A percentile compares a stretch with the other conserved stretches of the same genome.
Evolutionary conservation across 2,329 filamentous ascomycete species (phyloP).

Genomic region (Fusarium nisikadoi): DNA sequence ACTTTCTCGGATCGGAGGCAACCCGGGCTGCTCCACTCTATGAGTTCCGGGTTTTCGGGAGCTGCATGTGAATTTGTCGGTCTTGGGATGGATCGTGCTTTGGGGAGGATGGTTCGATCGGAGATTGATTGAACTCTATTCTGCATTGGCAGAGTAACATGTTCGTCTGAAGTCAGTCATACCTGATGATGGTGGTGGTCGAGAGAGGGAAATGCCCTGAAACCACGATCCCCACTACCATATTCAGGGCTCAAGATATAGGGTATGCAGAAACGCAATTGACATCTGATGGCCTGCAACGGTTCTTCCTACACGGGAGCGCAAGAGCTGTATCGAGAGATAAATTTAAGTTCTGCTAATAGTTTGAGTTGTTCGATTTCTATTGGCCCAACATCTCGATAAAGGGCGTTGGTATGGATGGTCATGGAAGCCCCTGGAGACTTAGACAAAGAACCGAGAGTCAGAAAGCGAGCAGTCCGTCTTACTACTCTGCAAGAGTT

Average conservation of each 20-base stretch:
- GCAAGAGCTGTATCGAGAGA: fast-evolving
- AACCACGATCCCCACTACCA: neutral
- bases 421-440: no score
- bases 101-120: neutral
- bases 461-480: no score
- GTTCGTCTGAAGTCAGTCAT: neutral
- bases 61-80: neutral
- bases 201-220: neutral
- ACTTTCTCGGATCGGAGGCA: neutral
- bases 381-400: fast-evolving
- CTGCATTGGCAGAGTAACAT: neutral
- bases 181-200: neutral
- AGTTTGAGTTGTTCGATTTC: neutral
- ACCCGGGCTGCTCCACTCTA: neutral
- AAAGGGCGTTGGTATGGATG: no score
- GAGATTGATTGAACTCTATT: neutral
- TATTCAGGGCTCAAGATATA: neutral
- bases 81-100: neutral
- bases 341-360: fast-evolving
- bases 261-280: neutral
- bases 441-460: no score
- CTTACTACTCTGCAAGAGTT: no score
- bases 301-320: neutral
- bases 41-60: neutral
- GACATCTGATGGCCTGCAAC: neutral